These are phyloP conservation scores for Colletotrichum lupini DNA, from an alignment of 2,329 filamentous ascomycete genomes.

Conservation along the genomic window DNA sequence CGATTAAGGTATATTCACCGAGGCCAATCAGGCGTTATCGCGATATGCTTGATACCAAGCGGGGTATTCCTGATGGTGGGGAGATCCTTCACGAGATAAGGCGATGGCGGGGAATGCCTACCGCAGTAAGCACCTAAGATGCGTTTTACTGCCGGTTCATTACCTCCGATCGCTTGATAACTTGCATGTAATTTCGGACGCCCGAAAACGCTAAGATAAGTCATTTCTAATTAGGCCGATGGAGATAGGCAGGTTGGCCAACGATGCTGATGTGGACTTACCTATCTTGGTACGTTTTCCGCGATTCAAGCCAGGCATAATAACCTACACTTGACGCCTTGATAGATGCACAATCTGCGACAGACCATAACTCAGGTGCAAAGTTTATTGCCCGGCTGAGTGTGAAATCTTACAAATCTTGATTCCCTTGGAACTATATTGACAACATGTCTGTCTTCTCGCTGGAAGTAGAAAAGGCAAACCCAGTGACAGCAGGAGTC, in stretches of 20 bases:
- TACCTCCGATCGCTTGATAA: neutral
- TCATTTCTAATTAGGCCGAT: neutral
- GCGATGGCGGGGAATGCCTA: neutral
- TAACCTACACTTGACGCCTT: neutral
- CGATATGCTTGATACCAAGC: neutral
- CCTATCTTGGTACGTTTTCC: neutral
- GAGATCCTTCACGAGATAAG: conserved; percentile 15
- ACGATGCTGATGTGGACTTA: neutral
- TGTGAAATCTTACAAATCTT: neutral
- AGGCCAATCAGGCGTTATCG: neutral
- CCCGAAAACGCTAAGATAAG: neutral
- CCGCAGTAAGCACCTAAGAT: neutral
- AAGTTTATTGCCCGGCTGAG: neutral
- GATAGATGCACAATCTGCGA: neutral
- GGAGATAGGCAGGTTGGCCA: neutral
- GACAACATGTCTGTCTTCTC: conserved; percentile 23
- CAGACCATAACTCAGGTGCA: neutral
- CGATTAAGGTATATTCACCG: neutral
- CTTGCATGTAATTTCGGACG: neutral
- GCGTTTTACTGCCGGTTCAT: neutral
- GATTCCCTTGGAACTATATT: neutral
- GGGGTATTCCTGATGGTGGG: neutral
- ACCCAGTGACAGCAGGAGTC: conserved; percentile 3
- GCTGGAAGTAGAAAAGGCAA: conserved; percentile 11
- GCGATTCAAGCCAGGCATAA: neutral